phyloP scores from a whole-genome alignment of 2,329 filamentous ascomycete species.

The Trichoderma pleuroti region DNA sequence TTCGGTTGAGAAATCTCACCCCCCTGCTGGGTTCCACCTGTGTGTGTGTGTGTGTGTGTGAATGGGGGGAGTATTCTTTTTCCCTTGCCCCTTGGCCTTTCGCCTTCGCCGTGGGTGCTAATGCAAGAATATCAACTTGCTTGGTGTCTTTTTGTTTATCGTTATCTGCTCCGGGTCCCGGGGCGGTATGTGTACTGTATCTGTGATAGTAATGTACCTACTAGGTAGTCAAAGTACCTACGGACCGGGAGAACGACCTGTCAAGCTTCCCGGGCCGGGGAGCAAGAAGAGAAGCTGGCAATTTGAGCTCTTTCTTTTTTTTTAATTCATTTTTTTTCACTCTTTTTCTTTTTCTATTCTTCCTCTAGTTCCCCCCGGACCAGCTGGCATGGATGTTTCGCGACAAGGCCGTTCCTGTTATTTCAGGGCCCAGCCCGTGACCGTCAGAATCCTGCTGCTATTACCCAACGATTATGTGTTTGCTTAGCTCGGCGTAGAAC shows the following conservation, averaged over 20 bases:
- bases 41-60: not conserved
- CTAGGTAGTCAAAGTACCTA: not conserved
- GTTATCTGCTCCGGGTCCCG: not conserved
- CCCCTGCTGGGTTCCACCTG: not conserved
- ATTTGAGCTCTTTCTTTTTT: not conserved
- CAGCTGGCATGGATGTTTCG: constrained; percentile 1
- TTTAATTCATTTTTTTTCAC: not conserved
- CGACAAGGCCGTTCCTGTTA: constrained; percentile 3
- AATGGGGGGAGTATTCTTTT: not conserved
- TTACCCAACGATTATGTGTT: not conserved
- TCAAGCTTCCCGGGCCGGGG: constrained; percentile 6
- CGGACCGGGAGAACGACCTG: not conserved
- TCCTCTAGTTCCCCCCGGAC: not conserved
- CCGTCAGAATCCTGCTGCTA: not conserved
- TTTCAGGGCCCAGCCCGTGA: constrained; percentile 11
- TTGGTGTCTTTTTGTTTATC: not conserved
- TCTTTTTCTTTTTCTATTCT: not conserved
- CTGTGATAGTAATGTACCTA: not conserved
- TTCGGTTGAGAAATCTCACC: not conserved
- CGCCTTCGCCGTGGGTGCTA: not conserved
- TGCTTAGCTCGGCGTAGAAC: not conserved
- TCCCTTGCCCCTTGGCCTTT: not conserved
- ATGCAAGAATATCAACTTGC: not conserved
- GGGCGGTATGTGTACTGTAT: not conserved
- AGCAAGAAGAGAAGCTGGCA: not conserved